A percentile compares a stretch with the other conserved stretches of the same genome.
Evolutionary conservation across 495 filamentous ascomycete genomes (phyloP).

Genomic region (Haplographium delicatum): DNA sequence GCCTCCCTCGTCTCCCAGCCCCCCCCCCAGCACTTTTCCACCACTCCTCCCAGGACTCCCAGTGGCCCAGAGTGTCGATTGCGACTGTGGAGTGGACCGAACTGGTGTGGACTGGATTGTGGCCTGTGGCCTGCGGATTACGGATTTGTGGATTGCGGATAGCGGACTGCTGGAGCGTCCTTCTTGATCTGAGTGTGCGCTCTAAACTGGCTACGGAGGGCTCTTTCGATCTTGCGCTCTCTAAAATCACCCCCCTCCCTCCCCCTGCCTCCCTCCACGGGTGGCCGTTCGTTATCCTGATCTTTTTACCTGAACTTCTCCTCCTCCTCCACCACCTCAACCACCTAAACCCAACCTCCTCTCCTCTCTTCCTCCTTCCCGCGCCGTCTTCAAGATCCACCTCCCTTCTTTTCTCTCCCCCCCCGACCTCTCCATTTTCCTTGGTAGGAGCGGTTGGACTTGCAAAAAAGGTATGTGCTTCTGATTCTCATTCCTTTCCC

Average conservation of each 20-base stretch:
- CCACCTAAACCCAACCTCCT: slow-evolving; percentile 8
- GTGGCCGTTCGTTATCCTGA: slow-evolving; percentile 7
- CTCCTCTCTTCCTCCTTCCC: slow-evolving; percentile 13
- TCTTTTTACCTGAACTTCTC: slow-evolving; percentile 1
- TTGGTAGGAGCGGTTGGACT: slow-evolving; percentile 28
- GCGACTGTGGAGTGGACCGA: no score
- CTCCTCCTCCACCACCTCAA: no score
- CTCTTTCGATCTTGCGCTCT: not conserved
- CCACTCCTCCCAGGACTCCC: no score
- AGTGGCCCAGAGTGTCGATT: no score
- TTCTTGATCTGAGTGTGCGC: no score
- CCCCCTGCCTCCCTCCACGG: not conserved
- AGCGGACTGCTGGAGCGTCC: no score
- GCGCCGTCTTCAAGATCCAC: slow-evolving; percentile 27
- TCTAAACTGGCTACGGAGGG: not conserved
- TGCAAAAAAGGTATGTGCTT: slow-evolving; percentile 32
- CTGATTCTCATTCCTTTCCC: slow-evolving; percentile 28
- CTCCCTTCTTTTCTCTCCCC: slow-evolving; percentile 18
- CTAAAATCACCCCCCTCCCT: not conserved
- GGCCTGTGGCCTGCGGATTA: no score
- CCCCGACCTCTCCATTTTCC: slow-evolving; percentile 26
- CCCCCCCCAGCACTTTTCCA: no score
- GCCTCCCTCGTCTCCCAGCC: no score
- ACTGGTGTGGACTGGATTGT: no score
- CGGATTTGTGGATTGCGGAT: no score